These are phyloP conservation scores for Neonectria neomacrospora DNA, from an alignment of 2,329 filamentous ascomycete genomes.

Conservation along the genomic window DNA sequence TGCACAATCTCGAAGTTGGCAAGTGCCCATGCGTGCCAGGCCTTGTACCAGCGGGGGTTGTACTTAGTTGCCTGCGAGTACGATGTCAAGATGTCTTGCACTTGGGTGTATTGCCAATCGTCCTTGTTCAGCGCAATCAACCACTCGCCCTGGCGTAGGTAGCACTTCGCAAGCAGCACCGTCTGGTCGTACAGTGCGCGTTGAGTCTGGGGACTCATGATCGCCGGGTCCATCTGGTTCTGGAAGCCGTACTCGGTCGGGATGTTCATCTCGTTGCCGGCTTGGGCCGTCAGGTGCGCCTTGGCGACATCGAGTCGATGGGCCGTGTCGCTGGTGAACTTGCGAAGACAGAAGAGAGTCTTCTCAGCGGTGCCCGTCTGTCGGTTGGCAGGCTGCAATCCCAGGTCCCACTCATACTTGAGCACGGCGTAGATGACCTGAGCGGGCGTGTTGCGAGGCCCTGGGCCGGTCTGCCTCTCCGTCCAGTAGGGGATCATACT, in stretches of 20 bases:
- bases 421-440: slow-evolving; percentile 96
- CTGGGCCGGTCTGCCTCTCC: slow-evolving; percentile 41
- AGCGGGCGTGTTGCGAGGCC: slow-evolving; percentile 66
- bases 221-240: slow-evolving; percentile 56
- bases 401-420: slow-evolving; percentile 95
- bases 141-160: slow-evolving; percentile 97
- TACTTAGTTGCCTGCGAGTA: slow-evolving; percentile 94
- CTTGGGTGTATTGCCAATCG: slow-evolving; percentile 87
- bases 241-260: slow-evolving; percentile 62
- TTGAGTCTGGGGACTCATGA: slow-evolving; percentile 62
- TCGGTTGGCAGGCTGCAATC: slow-evolving; percentile 65
- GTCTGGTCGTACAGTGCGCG: slow-evolving; percentile 69
- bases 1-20: slow-evolving; percentile 99
- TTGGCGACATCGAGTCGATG: slow-evolving; percentile 64
- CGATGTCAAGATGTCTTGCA: slow-evolving; percentile 88
- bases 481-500: slow-evolving; percentile 70
- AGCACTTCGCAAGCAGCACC: slow-evolving; percentile 90
- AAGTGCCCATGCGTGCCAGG: slow-evolving; percentile 98
- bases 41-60: slow-evolving; percentile 97
- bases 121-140: slow-evolving; percentile 85
- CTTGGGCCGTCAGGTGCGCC: slow-evolving; percentile 60
- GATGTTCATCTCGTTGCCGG: slow-evolving; percentile 58
- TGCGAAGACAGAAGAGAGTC: slow-evolving; percentile 67
- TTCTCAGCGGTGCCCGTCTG: slow-evolving; percentile 61
- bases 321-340: slow-evolving; percentile 70